Base-by-base conservation (phyloP, 345 rosid genomes). In the Salix arbutifolia region DNA sequence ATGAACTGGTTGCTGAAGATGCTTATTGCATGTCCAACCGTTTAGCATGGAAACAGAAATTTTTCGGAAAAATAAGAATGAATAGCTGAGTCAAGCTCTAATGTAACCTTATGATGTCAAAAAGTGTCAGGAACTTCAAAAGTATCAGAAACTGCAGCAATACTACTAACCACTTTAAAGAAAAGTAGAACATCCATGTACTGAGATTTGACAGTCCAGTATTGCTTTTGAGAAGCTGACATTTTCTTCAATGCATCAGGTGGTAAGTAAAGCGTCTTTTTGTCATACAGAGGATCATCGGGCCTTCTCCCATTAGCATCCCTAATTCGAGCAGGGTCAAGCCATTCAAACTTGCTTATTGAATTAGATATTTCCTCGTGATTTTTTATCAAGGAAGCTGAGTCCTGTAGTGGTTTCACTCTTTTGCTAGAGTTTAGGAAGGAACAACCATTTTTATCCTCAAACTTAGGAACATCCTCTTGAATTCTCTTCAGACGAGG, bases 141-240 rank as follows among this genome's bases (percentile, higher is more conserved):
- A 21, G 53, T 62, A 62, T 11, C 23, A 7, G 13, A 13, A 60
- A 4, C 25, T 16, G 56, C 65, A 68, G 50, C 65, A 56, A 28
- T 50, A 78, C 44, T 71, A 92, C 97, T 84, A 52, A 95, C 99
- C 97, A 95, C 99, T 95, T 95, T 95, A 83, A 95, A 95, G 90
- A 93, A 95, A 71, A 93, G 90, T 79, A 95, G 82, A 77, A 88
- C 86, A 81, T 93, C 99, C 97, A 93, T 93, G 79, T 95, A 93
- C 81, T 90, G 87, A 76, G 91, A 84, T 85, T 95, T 95, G 79
- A 88, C 80, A 71, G 79, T 87, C 99, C 99, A 93, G 73, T 95
- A 93, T 77, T 95, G 99, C 82, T 89, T 93, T 74, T 91, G 99
- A 65, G 97, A 90, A 1, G 97, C 97, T 53, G 99, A 87, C 97